phyloP scores from a whole-genome alignment of 805 yeast species.

The Deakozyma indianensis region DNA sequence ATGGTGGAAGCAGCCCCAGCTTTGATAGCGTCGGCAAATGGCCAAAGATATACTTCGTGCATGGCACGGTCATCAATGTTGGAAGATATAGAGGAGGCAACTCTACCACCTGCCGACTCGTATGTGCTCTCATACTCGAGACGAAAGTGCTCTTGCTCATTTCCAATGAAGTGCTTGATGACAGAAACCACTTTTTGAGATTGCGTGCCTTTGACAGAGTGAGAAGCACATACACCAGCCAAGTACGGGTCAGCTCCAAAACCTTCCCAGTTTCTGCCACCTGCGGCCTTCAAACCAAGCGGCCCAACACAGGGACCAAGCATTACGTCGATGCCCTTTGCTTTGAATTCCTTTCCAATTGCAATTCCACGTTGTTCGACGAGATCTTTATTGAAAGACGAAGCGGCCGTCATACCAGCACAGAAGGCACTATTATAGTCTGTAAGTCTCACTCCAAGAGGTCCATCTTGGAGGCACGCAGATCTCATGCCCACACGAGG shows the following conservation, averaged over 20 bases:
- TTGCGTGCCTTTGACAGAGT: conserved; percentile 41
- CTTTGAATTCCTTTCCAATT: conserved; percentile 38
- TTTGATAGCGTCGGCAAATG: conserved; percentile 46
- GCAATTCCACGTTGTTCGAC: conserved; percentile 41
- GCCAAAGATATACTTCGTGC: conserved; percentile 53
- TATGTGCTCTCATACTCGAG: conserved; percentile 28
- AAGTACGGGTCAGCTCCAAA: conserved; percentile 50
- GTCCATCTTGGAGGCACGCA: conserved; percentile 49
- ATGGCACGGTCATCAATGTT: conserved; percentile 46
- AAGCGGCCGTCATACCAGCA: conserved; percentile 42
- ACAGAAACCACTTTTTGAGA: conserved; percentile 42
- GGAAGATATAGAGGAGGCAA: conserved; percentile 26
- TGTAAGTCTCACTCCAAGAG: conserved; percentile 43
- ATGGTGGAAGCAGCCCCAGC: conserved; percentile 50
- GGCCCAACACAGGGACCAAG: conserved; percentile 50
- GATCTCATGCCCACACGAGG: conserved; percentile 40
- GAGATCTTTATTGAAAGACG: conserved; percentile 41
- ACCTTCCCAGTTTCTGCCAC: conserved; percentile 54
- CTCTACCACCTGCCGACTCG: not conserved
- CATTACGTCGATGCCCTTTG: conserved; percentile 40
- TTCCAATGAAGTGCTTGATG: conserved; percentile 43
- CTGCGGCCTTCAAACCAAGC: conserved; percentile 45
- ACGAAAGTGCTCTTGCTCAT: conserved; percentile 49
- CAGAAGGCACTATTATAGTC: conserved; percentile 45
- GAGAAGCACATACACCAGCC: conserved; percentile 39